Conservation (phyloP, 192 early-diverging fungal species). For the Polychytrium aggregatum region DNA sequence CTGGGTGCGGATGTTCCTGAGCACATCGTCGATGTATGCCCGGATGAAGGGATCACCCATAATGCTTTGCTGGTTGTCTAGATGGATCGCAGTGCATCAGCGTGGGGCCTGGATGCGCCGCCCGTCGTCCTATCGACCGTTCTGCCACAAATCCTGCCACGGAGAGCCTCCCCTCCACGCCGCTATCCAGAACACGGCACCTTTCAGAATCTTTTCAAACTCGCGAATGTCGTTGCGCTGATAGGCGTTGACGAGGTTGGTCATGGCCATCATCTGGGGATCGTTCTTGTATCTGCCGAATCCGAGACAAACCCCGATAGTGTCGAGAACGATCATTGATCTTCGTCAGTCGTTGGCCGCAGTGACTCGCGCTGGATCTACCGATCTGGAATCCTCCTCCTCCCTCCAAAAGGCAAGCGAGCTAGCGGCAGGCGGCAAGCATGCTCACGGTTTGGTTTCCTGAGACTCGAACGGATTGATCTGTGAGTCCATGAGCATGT, state of each 20-base stretch:
- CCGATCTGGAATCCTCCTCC: no score
- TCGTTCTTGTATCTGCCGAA: slow-evolving; percentile 76
- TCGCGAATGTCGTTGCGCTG: slow-evolving; percentile 76
- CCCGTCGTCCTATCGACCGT: no score
- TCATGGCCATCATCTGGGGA: slow-evolving; percentile 86
- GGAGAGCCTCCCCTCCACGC: no score
- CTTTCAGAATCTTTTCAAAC: slow-evolving; percentile 82
- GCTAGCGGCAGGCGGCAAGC: no score
- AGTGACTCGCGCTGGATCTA: no score
- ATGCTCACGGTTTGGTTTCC: slow-evolving; percentile 78
- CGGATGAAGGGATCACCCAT: slow-evolving; percentile 85
- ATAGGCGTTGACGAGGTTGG: slow-evolving; percentile 80
- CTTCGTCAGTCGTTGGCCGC: no score
- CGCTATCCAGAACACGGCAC: no score
- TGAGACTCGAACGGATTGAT: slow-evolving; percentile 97
- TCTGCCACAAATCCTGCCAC: no score
- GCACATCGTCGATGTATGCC: slow-evolving; percentile 81
- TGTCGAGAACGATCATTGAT: no score
- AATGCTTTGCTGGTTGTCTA: slow-evolving; percentile 60
- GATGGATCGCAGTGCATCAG: background rate
- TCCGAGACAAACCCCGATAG: no score
- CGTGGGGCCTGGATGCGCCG: no score
- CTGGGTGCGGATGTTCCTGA: slow-evolving; percentile 87
- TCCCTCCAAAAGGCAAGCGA: no score
- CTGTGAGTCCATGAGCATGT: slow-evolving; percentile 90